Percentiles rank a stretch among this genome's conserved stretches.
phyloP scores from a whole-genome alignment of 1,139 yeast genomes.

The Candida labiduridarum region DNA sequence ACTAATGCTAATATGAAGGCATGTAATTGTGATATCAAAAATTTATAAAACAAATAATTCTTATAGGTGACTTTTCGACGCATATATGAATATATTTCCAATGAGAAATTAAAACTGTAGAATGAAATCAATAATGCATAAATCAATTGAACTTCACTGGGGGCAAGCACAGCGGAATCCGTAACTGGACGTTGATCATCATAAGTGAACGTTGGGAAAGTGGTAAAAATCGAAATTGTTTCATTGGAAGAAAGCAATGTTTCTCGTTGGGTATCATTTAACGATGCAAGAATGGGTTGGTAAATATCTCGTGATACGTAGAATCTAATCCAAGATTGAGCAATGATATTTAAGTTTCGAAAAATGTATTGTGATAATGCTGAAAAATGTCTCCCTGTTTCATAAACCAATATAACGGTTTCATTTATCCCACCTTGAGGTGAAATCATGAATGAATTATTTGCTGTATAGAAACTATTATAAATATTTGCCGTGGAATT shows the following conservation, averaged over 20 bases:
- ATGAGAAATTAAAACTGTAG: slow-evolving; percentile 33
- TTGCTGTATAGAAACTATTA: slow-evolving; percentile 30
- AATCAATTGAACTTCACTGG: slow-evolving; percentile 36
- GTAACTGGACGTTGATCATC: slow-evolving; percentile 26
- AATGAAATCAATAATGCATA: slow-evolving; percentile 37
- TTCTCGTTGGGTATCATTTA: slow-evolving; percentile 16
- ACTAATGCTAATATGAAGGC: slow-evolving; percentile 56
- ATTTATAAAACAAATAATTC: slow-evolving; percentile 53
- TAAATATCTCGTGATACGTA: slow-evolving; percentile 26
- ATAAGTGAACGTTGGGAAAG: slow-evolving; percentile 24
- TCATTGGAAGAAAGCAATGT: slow-evolving; percentile 19
- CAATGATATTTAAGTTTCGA: slow-evolving; percentile 38
- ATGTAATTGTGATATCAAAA: slow-evolving; percentile 47
- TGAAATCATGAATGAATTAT: slow-evolving; percentile 20
- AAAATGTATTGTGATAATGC: slow-evolving; percentile 42
- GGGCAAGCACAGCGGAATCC: slow-evolving; percentile 30
- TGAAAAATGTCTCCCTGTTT: slow-evolving; percentile 56
- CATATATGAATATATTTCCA: slow-evolving; percentile 26
- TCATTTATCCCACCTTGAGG: slow-evolving; percentile 11
- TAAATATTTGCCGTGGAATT: slow-evolving; percentile 43
- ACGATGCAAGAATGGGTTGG: slow-evolving; percentile 20
- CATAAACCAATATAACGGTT: slow-evolving; percentile 44
- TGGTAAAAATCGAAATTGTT: slow-evolving; percentile 22
- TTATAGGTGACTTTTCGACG: slow-evolving; percentile 35
- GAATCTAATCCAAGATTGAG: slow-evolving; percentile 23